A percentile compares a stretch with the other conserved stretches of the same genome.
These are phyloP conservation scores for Wickerhamomyces sp. DNA, from an alignment of 1,139 yeast genomes.

Conservation along the genomic window DNA sequence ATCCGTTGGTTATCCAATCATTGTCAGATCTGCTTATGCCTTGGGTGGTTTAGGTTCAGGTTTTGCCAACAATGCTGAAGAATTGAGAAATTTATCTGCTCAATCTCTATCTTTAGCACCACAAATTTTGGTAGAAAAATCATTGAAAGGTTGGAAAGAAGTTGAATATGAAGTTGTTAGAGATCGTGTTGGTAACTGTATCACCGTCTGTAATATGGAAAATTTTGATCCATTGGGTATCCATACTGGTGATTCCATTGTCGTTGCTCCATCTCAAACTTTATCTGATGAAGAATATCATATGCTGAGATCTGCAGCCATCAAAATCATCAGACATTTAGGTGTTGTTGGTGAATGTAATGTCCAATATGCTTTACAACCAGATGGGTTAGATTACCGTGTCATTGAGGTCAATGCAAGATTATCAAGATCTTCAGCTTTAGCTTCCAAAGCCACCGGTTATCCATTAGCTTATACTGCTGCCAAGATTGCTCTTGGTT, in stretches of 20 bases:
- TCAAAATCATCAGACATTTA: slow-evolving; percentile 92
- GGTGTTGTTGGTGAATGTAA: slow-evolving; percentile 99
- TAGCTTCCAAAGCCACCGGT: slow-evolving; percentile 98
- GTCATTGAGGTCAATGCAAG: slow-evolving; percentile 98
- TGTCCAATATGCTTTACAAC: slow-evolving; percentile 94
- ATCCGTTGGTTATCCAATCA: slow-evolving; percentile 87
- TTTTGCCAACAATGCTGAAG: slow-evolving; percentile 78
- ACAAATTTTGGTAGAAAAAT: slow-evolving; percentile 93
- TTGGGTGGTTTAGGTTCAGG: slow-evolving; percentile 99
- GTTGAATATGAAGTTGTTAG: slow-evolving; percentile 98
- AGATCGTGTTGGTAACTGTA: slow-evolving; percentile 94
- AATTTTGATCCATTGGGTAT: slow-evolving; percentile 97
- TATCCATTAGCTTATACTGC: slow-evolving; percentile 98
- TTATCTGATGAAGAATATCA: slow-evolving; percentile 95
- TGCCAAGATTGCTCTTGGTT: slow-evolving; percentile 93
- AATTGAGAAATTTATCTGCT: slow-evolving; percentile 79
- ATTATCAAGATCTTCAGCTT: slow-evolving; percentile 93
- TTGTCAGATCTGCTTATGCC: slow-evolving; percentile 96
- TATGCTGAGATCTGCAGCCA: slow-evolving; percentile 96
- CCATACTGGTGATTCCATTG: slow-evolving; percentile 98
- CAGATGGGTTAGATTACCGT: slow-evolving; percentile 91
- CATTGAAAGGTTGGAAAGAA: slow-evolving; percentile 98
- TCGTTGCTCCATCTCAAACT: slow-evolving; percentile 98
- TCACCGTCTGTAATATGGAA: slow-evolving; percentile 99
- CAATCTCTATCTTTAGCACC: slow-evolving; percentile 89